phyloP scores from a whole-genome alignment of 129 eudicot genomes.

The Calendula officinalis region DNA sequence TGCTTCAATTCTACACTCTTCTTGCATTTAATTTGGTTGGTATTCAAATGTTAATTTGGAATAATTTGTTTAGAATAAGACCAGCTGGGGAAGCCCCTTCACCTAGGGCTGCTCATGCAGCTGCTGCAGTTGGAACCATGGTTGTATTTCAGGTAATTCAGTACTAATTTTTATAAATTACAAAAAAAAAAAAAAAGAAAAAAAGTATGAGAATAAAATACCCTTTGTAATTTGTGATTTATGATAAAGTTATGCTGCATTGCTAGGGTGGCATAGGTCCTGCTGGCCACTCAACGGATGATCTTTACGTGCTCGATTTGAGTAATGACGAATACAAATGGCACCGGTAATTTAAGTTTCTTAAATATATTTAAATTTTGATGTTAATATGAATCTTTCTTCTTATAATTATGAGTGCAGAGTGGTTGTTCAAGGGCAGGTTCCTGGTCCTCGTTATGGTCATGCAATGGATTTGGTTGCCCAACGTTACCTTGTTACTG shows the following conservation, averaged over 20 bases:
- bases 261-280: conserved; percentile 98
- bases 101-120: conserved; percentile 95
- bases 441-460: conserved; percentile 96
- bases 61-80: conserved; percentile 41
- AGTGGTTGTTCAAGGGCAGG: conserved; percentile 96
- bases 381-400: not conserved
- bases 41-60: conserved; percentile 20
- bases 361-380: not conserved
- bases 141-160: conserved; percentile 92
- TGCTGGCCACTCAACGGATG: conserved; percentile 96
- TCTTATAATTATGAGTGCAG: conserved; percentile 34
- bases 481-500: conserved; percentile 85
- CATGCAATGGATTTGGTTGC: conserved; percentile 95
- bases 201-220: conserved; percentile 3
- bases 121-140: conserved; percentile 97
- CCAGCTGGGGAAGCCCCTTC: conserved; percentile 98
- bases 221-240: conserved; percentile 7
- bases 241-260: conserved; percentile 28
- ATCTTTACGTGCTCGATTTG: conserved; percentile 87
- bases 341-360: conserved; percentile 65
- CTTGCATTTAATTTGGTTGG: not conserved
- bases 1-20: conserved; percentile 3
- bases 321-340: conserved; percentile 89
- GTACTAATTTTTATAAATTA: not conserved
- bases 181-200: not conserved